Evolutionary conservation across 192 early-diverging fungal species (phyloP).

Genomic region (Bifiguratus adelaidae): DNA sequence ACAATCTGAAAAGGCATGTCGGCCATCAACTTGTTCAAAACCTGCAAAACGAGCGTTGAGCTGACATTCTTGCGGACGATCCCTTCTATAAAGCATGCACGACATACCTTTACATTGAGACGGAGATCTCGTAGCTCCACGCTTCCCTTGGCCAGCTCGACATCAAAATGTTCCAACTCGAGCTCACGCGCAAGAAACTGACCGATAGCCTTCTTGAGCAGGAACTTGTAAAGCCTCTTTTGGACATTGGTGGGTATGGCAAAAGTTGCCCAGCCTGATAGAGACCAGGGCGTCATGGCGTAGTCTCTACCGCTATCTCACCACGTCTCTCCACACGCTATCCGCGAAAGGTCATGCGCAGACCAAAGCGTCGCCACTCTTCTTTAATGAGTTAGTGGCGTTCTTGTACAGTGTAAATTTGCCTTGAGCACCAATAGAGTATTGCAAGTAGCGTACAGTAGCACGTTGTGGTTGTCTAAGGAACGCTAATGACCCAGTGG

Average conservation of each 20-base stretch:
- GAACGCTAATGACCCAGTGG: no score
- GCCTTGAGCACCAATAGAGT: no score
- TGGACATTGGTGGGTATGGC: slow-evolving; percentile 62
- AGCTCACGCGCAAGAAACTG: slow-evolving; percentile 71
- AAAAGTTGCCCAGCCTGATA: slow-evolving; percentile 19
- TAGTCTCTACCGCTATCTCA: no score
- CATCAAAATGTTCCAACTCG: slow-evolving; percentile 73
- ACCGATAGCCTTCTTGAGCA: slow-evolving; percentile 71
- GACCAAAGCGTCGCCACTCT: no score
- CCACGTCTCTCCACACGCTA: no score
- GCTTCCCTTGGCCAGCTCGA: slow-evolving; percentile 68
- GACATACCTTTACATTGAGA: slow-evolving; percentile 69
- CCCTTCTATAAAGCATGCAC: no score
- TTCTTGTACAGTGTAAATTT: no score
- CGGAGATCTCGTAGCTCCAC: slow-evolving; percentile 68
- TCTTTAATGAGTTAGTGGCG: no score
- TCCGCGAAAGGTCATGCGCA: no score
- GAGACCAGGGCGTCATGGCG: no score
- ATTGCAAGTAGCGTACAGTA: no score
- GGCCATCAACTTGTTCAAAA: slow-evolving; percentile 56
- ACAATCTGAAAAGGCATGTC: slow-evolving; percentile 61
- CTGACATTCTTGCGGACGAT: not conserved
- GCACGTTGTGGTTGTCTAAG: no score
- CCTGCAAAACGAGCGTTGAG: slow-evolving; percentile 33
- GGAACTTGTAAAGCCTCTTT: slow-evolving; percentile 74